These are phyloP conservation scores for Lichina pygmaea DNA, from an alignment of 495 filamentous ascomycete species.

Conservation along the genomic window DNA sequence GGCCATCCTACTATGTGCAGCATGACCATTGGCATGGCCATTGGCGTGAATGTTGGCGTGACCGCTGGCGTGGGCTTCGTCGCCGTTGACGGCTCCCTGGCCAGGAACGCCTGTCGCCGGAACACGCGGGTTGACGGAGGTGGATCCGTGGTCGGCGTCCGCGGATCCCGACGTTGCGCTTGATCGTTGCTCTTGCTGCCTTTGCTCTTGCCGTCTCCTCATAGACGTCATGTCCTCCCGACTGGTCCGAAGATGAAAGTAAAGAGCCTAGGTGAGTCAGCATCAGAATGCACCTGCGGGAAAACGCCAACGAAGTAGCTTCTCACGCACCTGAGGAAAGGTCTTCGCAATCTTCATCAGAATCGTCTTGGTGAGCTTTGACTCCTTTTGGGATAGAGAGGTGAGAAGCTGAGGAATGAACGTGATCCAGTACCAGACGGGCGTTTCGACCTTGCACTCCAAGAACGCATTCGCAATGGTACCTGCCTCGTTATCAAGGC, in stretches of 20 bases:
- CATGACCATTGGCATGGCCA: no score
- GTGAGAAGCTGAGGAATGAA: constrained; percentile 91
- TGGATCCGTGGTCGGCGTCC: constrained; percentile 17
- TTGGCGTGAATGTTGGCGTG: no score
- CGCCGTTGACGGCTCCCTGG: constrained; percentile 24
- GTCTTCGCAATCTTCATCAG: constrained; percentile 81
- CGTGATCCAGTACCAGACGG: constrained; percentile 98
- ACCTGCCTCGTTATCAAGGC: constrained; percentile 68
- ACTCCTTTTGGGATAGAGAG: constrained; percentile 71
- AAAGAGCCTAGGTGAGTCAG: constrained; percentile 26
- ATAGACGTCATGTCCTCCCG: constrained; percentile 84
- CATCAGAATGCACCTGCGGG: no score
- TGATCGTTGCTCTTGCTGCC: constrained; percentile 33
- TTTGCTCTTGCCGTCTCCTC: constrained; percentile 64
- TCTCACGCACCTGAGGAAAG: constrained; percentile 38
- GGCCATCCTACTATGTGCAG: no score
- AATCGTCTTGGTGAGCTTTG: constrained; percentile 53
- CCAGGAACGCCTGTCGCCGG: constrained; percentile 11
- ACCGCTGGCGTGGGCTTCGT: constrained; percentile 2
- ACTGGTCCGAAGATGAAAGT: constrained; percentile 78
- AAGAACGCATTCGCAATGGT: constrained; percentile 60
- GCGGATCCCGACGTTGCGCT: constrained; percentile 20
- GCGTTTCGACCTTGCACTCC: constrained; percentile 82
- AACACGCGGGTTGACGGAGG: constrained; percentile 10
- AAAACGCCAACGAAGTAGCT: not conserved